Evolutionary conservation across 148 eudicot species (phyloP).

Genomic region (Rhododendron mucronatum): DNA sequence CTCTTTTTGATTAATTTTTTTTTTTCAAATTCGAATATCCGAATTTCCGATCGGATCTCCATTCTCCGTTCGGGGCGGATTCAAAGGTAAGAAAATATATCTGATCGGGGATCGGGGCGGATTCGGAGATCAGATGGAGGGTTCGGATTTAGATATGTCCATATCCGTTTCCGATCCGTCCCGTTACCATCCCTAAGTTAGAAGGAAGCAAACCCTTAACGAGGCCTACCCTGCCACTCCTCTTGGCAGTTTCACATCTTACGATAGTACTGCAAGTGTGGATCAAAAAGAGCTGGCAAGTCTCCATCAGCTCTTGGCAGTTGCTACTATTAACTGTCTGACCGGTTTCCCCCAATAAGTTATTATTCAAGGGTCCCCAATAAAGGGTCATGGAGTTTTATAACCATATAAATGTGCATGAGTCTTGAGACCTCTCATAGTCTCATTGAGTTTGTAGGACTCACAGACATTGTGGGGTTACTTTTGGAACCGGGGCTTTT

Average conservation of each 20-base stretch:
- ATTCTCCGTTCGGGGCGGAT: too few relatives aligned
- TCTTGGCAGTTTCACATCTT: not conserved
- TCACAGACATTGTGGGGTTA: not conserved
- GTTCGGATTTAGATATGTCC: too few relatives aligned
- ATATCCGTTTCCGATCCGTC: too few relatives aligned
- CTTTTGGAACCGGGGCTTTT: not conserved
- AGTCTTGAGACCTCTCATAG: not conserved
- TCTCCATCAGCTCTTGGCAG: not conserved
- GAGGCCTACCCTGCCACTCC: too few relatives aligned
- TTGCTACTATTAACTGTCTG: not conserved
- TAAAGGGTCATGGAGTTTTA: not conserved
- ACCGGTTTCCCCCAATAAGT: not conserved
- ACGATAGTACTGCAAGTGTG: not conserved
- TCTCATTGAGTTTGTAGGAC: not conserved
- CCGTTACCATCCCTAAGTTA: too few relatives aligned
- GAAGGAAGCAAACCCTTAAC: not conserved
- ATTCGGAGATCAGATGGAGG: too few relatives aligned
- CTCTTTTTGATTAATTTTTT: too few relatives aligned
- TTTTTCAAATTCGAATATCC: too few relatives aligned
- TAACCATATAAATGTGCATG: too few relatives aligned
- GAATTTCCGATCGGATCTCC: too few relatives aligned
- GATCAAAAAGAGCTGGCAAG: not conserved
- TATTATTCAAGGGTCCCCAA: not conserved
- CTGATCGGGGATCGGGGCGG: too few relatives aligned
- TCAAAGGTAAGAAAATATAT: too few relatives aligned